phyloP scores from a whole-genome alignment of 2,329 filamentous ascomycete species.

The Fusarium tricinctum region DNA sequence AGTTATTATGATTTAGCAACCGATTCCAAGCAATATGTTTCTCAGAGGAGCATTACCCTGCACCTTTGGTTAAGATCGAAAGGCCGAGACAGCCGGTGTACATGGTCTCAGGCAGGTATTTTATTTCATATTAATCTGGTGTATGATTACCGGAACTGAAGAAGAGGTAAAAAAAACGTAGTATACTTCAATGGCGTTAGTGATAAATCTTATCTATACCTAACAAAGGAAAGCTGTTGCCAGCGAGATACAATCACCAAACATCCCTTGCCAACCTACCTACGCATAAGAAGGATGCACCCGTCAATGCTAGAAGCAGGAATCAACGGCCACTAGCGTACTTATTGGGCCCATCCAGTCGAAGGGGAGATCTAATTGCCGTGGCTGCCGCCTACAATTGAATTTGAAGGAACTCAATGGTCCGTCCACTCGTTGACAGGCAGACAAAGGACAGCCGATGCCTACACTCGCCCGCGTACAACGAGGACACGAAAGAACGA shows the following conservation, averaged over 20 bases:
- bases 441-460: conserved; percentile 10
- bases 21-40: background rate
- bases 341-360: conserved; percentile 32
- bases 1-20: background rate
- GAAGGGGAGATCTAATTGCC: conserved; percentile 32
- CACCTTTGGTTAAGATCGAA: conserved; percentile 18
- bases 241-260: background rate
- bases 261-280: background rate
- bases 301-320: conserved; percentile 24
- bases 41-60: conserved; percentile 8
- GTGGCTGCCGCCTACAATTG: conserved; percentile 21
- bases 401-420: conserved; percentile 13
- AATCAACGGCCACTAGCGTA: conserved; percentile 47
- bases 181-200: background rate
- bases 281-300: conserved; percentile 29
- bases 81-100: conserved; percentile 33
- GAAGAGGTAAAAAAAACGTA: background rate
- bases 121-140: conserved; percentile 1
- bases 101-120: conserved; percentile 22
- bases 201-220: background rate
- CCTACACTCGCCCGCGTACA: background rate
- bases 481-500: conserved; percentile 2
- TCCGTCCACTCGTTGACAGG: background rate
- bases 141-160: background rate
- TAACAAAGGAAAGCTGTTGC: background rate